These are phyloP conservation scores for Rhododendron williamsianum DNA, from an alignment of 148 eudicot genomes.

Conservation along the genomic window DNA sequence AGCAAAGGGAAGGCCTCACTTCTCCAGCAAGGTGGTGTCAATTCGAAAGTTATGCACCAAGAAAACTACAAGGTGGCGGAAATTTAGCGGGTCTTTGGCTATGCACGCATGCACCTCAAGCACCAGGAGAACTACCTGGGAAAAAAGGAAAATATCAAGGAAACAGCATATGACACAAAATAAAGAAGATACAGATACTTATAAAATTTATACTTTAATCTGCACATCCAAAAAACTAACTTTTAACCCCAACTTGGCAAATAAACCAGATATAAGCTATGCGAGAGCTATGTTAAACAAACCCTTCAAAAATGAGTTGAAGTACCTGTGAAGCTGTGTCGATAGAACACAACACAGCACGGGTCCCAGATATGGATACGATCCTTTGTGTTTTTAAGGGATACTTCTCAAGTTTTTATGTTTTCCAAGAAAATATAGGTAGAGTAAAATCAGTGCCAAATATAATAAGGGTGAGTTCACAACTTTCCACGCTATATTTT, in stretches of 20 bases:
- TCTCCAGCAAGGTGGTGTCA: conserved; percentile 77
- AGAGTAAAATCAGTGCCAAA: background rate
- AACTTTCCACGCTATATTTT: background rate
- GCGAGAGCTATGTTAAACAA: background rate
- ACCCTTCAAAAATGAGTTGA: background rate
- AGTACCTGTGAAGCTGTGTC: background rate
- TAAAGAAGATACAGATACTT: background rate
- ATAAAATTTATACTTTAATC: background rate
- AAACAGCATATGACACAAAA: background rate
- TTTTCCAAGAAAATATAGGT: background rate
- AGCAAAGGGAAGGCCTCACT: conserved; percentile 36
- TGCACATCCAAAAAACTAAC: background rate
- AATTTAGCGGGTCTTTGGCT: conserved; percentile 72
- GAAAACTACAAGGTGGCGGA: conserved; percentile 75
- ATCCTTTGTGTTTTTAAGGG: background rate
- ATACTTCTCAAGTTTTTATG: background rate
- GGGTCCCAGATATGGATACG: background rate
- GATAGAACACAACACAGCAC: too few relatives aligned
- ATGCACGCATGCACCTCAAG: conserved; percentile 98
- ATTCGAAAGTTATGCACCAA: conserved; percentile 62
- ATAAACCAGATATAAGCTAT: background rate
- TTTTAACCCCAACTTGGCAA: conserved; percentile 1
- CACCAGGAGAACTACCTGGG: conserved; percentile 87
- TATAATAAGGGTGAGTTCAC: background rate
- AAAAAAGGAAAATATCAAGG: conserved; percentile 7